Evolutionary conservation across 2,329 filamentous ascomycete genomes (phyloP), one percentile per base, ranked within the genome.

Genomic region (Fusarium sp.): DNA sequence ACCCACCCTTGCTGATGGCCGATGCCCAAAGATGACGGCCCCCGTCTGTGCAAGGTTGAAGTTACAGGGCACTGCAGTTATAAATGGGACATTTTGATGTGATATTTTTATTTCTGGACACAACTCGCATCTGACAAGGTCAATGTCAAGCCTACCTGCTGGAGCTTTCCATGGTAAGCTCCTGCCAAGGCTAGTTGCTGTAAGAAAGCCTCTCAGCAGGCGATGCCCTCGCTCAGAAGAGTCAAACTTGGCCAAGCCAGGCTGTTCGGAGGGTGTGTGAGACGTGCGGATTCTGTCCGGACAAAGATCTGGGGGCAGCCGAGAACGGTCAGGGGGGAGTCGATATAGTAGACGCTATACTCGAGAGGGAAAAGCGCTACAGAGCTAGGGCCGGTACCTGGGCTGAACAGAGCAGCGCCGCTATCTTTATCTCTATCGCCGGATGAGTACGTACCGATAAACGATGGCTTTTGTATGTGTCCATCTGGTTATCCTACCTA

Each of bases 391-490:
- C 51, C 53, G 59, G 63, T 68, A 67, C 65, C 63, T 66, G 59
- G 63, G 49, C 46, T 42, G 33, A 39, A 45, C 38, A 50, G 15
- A 32, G 53, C 45, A 31, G 42, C 51, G 42, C 51, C 52, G 63
- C 58, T 69, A 69, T 69, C 66, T 67, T 48, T 63, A 45, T 54
- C 54, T 46, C 46, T 65, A 63, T 65, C 65, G 25, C 11, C 11
- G 6, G 31, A 9, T 6, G 31, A 4, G 66, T 69, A 69, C 66
- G 66, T 69, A 69, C 66, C 58, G 58, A 54, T 69, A 69, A 69
- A 68, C 65, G 66, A 57, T 57, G 52, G 14, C n/a, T 55, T 66
- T 62, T 62, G 63, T 67, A 65, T 68, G 65, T 68, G 66, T 68
- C 66, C 59, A 64, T 64, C 64, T 56, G 57, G 66, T 69, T 69